Base-by-base conservation (phyloP, 805 yeast species). In the Candida taoyuanica region DNA sequence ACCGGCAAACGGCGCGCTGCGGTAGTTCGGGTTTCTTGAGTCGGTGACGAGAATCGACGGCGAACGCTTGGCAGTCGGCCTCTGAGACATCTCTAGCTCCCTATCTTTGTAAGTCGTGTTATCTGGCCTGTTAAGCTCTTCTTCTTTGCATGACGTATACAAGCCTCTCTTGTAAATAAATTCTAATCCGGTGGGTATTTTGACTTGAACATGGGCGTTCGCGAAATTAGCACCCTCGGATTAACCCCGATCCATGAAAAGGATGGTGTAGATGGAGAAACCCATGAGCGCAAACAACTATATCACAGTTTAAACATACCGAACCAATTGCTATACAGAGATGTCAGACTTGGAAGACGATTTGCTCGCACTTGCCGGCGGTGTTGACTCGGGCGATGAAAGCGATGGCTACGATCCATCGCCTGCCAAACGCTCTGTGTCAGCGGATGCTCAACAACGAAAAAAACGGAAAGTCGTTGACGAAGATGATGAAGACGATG, bases 31-130 rank as follows among this genome's bases (percentile, higher is more conserved):
- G 44, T 77, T 71, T 43, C 98, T 69, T 3, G 85, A 77, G 63
- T 89, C 98, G 0, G 98, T 91, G 27, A 89, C 98, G 40, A 89
- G 70, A 54, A 89, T 89, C 2, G 96, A 85, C 9, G 98, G 97
- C 21, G 96, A 85, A 51, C 97, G 65, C 52, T 85, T 85, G 12
- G 95, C 86, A 5, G 85, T 44, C 4, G 84, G 81, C 40, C 70
- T 56, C 40, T 56, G 65, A 20, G 54, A 37, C 52, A 48, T 52
- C 9, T 29, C 16, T 18, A 11, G 7, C 24, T 21, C 11, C 11
- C 7, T 21, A 21, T 7, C 24, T 21, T 21, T 21, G 24, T 21
- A 21, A 21, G 9, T 21, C 24, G 24, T 8, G 7, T 21, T 8
- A 21, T 8, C 24, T n/a, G n/a, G n/a, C n/a, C n/a, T n/a, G n/a